Evolutionary conservation across 2,329 filamentous ascomycete species (phyloP).

Genomic region (Neonectria faginata): DNA sequence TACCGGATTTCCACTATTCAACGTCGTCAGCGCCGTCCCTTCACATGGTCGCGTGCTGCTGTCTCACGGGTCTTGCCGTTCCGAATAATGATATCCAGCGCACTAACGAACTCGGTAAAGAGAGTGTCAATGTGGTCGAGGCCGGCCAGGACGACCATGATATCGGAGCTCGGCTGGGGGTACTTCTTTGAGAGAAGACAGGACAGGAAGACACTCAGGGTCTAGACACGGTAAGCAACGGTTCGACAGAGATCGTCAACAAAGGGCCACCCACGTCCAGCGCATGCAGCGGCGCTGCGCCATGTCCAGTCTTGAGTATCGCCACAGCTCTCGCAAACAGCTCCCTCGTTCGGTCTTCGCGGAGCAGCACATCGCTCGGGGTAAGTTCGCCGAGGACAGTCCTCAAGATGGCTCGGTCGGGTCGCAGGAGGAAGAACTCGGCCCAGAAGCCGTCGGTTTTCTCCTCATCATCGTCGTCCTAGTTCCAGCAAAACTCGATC

Average conservation of each 20-base stretch:
- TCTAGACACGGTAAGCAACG: constrained; percentile 64
- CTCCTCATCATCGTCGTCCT: constrained; percentile 75
- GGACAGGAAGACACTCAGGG: constrained; percentile 87
- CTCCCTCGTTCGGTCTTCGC: constrained; percentile 82
- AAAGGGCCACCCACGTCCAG: constrained; percentile 75
- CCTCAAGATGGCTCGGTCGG: constrained; percentile 77
- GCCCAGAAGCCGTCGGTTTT: constrained; percentile 93
- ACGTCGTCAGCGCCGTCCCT: constrained; percentile 42
- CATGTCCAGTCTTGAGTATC: constrained; percentile 71
- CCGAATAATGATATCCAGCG: constrained; percentile 84
- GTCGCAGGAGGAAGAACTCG: constrained; percentile 92
- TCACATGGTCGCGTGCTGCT: not conserved
- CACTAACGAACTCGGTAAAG: constrained; percentile 88
- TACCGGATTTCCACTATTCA: constrained; percentile 76
- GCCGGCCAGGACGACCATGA: constrained; percentile 89
- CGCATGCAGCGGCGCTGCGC: constrained; percentile 78
- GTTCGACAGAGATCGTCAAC: constrained; percentile 51
- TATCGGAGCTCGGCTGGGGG: constrained; percentile 93
- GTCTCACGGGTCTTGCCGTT: constrained; percentile 76
- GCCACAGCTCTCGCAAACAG: constrained; percentile 80
- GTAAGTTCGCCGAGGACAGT: constrained; percentile 76
- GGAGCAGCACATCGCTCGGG: constrained; percentile 79
- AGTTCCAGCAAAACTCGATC: constrained; percentile 43
- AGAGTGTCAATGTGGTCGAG: constrained; percentile 88
- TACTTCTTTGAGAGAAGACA: constrained; percentile 89